Percentiles rank a stretch among this genome's conserved stretches.
These are phyloP conservation scores for Holtermanniella nyarrowii DNA, from an alignment of 768 basidiomycete species.

Conservation along the genomic window DNA sequence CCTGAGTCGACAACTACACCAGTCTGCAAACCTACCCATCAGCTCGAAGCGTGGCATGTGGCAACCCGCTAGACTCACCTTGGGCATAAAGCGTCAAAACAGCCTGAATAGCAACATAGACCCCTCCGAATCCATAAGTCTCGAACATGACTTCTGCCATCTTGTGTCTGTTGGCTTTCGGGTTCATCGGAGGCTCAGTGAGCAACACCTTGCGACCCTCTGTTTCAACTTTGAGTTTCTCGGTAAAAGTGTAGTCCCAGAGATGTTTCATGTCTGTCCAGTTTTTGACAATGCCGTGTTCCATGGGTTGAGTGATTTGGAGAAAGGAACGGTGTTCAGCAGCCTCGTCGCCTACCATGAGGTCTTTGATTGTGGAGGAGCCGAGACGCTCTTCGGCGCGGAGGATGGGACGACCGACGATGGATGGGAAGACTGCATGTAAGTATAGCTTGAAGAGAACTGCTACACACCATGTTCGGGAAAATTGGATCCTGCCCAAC, in stretches of 20 bases:
- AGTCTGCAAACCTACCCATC: slow-evolving; percentile 70
- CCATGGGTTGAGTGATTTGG: slow-evolving; percentile 96
- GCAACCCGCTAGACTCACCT: slow-evolving; percentile 50
- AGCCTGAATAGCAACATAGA: slow-evolving; percentile 97
- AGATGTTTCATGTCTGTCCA: slow-evolving; percentile 99
- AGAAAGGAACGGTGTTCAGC: slow-evolving; percentile 87
- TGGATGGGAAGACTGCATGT: slow-evolving; percentile 76
- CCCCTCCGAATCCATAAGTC: slow-evolving; percentile 88
- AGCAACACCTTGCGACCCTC: slow-evolving; percentile 77
- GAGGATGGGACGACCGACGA: slow-evolving; percentile 91
- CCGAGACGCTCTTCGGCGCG: slow-evolving; percentile 94
- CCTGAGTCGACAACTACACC: slow-evolving; percentile 99
- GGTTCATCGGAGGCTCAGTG: slow-evolving; percentile 99
- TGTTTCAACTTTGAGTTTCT: slow-evolving; percentile 84
- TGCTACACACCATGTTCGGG: slow-evolving; percentile 67
- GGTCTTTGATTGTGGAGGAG: slow-evolving; percentile 77
- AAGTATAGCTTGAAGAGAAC: neutral
- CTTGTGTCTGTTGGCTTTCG: slow-evolving; percentile 75
- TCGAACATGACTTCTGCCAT: slow-evolving; percentile 99
- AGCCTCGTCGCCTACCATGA: slow-evolving; percentile 98
- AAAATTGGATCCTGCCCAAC: slow-evolving; percentile 86
- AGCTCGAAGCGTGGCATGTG: neutral
- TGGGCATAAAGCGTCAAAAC: slow-evolving; percentile 97
- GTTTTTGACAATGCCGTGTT: slow-evolving; percentile 96
- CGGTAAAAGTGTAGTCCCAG: slow-evolving; percentile 97